Evolutionary conservation across 1,284 basidiomycete genomes (phyloP), one percentile per base, ranked within the genome.

Genomic region (Fereydounia khargensis): DNA sequence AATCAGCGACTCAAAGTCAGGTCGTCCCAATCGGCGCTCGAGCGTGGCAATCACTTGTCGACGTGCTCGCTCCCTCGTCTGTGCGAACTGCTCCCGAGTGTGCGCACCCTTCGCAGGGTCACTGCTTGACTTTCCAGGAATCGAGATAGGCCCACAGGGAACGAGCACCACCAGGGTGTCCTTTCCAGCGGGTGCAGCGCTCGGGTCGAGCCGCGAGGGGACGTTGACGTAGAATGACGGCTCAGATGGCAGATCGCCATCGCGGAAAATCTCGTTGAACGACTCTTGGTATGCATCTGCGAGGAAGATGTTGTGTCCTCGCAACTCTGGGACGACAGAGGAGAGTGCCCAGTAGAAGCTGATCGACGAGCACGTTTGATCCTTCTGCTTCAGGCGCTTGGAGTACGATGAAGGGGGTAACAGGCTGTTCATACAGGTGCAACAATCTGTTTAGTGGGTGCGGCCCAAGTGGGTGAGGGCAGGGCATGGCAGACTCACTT

Each of bases 191-290:
- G 77, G 77, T 4, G 77, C 77, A 17, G 77, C 77, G 3, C 54
- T 37, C 0, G 70, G 61, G 39, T 74, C 72, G 13, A 79, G 71
- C 33, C 78, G 67, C 4, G 79, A 78, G 3, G 80, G 79, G 1
- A 81, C 80, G 53, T 82, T 80, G 66, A 81, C 79, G 70, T 81
- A 81, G 72, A 81, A 81, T 10, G 77, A 79, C 1, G 81, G 80
- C 44, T 81, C 79, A n/a, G 74, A 58, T 1, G 81, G 81, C 51
- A 81, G 77, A 13, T 73, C 68, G 33, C 79, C 78, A 6, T 77
- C 65, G 37, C 78, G 73, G 69, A 82, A 82, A 62, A 82, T 82
- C 27, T 78, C 77, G 50, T 81, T 80, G 60, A 81, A 82, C 11
- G 79, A 79, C 19, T 73, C 76, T 53, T 77, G 72, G 46, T 79